Percentiles rank a stretch among this genome's conserved stretches.
Evolutionary conservation across 345 rosid species (phyloP).

Genomic region (Chamaenerion angustifolium): DNA sequence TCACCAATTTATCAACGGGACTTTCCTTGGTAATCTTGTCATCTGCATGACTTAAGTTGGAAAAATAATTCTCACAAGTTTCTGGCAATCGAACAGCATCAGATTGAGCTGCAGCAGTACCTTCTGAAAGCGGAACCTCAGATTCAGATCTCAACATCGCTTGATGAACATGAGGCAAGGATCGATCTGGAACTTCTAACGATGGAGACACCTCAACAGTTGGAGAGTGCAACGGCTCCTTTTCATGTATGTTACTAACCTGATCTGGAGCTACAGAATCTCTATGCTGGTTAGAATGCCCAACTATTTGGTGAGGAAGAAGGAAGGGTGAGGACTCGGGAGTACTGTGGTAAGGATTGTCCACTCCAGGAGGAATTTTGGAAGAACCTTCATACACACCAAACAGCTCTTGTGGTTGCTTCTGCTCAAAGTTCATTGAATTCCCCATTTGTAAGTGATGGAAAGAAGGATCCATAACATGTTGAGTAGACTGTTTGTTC

Average conservation of each 20-base stretch:
- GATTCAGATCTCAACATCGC: conserved; percentile 16
- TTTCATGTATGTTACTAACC: conserved; percentile 20
- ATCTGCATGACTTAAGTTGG: conserved; percentile 8
- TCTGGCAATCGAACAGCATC: conserved; percentile 9
- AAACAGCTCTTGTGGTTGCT: conserved; percentile 35
- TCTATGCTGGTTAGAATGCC: conserved; percentile 21
- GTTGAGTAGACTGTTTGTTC: conserved; percentile 48
- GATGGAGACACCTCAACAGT: conserved; percentile 21
- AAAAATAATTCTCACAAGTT: conserved; percentile 18
- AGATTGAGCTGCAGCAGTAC: conserved; percentile 15
- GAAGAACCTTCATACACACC: conserved; percentile 34
- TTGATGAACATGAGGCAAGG: conserved; percentile 18
- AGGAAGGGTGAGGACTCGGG: conserved; percentile 23
- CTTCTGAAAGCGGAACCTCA: conserved; percentile 14
- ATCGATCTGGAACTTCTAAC: conserved; percentile 17
- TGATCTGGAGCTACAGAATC: conserved; percentile 14
- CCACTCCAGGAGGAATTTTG: conserved; percentile 28
- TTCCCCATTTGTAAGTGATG: conserved; percentile 36
- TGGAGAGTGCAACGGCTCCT: conserved; percentile 23
- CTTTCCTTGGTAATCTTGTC: conserved; percentile 15
- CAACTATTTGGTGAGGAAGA: conserved; percentile 44
- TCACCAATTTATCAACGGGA: conserved; percentile 13
- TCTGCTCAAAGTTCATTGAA: conserved; percentile 42
- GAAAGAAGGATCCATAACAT: conserved; percentile 40
- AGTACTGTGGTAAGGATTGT: conserved; percentile 22